Base-by-base conservation (phyloP, 169 alveolate species). In the Theileria luwenshuni region DNA sequence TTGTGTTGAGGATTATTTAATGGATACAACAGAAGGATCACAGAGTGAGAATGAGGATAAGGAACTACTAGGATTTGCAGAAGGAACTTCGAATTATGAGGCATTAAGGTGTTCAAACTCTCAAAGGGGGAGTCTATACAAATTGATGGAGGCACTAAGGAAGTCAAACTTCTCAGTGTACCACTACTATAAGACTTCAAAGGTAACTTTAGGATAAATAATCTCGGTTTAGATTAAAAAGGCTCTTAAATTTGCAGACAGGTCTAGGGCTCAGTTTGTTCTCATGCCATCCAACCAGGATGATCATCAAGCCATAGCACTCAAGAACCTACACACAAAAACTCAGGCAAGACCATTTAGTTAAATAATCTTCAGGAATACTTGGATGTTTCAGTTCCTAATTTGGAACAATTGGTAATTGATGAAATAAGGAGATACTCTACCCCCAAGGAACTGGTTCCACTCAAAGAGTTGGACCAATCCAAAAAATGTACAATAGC, bases 181-280 rank as follows among this genome's bases (percentile, higher is more conserved):
- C 77, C 87, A 79, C 49, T 79, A 79, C 77, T 79, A 71, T 74
- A 69, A 79, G 58, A 51, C 79, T 21, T 19, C 62, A 12, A 79
- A 42, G 61, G 76, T 68, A 19, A 13, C 33, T 68, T 51, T 51
- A 32, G 33, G n/a, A 51, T 0, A 15, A 54, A 13, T 68, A 27
- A 35, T 59, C 47, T 5, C 10, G 38, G 0, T 68, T 41, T 54
- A 79, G 76, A 41, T 64, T 71, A 10, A 48, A 1, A 79, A 69
- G 74, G 87, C 73, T 12, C 52, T 79, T 47, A 70, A 69, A 15
- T 71, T 65, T 23, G 87, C 79, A 0, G 83, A 79, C n/a, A 65
- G 61, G 17, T 64, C 38, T 28, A 60, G 61, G 21, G 76, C 79
- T 25, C 7, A 33, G 8, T 38, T 38, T 15, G 35, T 77, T 38